phyloP scores from a whole-genome alignment of 2,329 filamentous ascomycete genomes.

The Tolypocladium amazonense region DNA sequence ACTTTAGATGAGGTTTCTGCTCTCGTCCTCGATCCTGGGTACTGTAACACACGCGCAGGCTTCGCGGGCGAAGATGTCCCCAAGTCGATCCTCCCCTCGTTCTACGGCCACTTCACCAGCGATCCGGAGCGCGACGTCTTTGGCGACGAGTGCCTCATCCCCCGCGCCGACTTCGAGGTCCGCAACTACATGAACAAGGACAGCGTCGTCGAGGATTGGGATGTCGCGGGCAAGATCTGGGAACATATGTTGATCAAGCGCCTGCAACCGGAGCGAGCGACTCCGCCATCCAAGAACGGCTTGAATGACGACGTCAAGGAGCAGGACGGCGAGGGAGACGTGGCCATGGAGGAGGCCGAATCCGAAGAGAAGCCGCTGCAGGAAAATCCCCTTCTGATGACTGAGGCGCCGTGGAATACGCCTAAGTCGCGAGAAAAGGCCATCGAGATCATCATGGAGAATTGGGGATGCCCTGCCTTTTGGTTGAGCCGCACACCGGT shows the following conservation, averaged over 20 bases:
- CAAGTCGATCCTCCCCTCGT: conserved; percentile 84
- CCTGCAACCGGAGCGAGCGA: conserved; percentile 66
- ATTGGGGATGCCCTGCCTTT: conserved; percentile 90
- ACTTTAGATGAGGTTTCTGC: conserved; percentile 85
- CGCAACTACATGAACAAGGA: conserved; percentile 87
- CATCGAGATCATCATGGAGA: conserved; percentile 95
- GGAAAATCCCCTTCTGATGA: conserved; percentile 87
- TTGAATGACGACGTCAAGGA: conserved; percentile 58
- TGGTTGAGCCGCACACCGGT: conserved; percentile 86
- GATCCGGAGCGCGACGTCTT: conserved; percentile 52
- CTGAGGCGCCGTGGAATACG: conserved; percentile 87
- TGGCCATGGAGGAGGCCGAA: conserved; percentile 44
- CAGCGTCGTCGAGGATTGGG: conserved; percentile 93
- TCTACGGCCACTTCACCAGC: conserved; percentile 58
- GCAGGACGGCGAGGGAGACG: conserved; percentile 51
- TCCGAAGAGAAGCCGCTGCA: conserved; percentile 66
- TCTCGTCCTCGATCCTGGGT: conserved; percentile 91
- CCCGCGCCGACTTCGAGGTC: conserved; percentile 67
- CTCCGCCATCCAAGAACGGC: conserved; percentile 63
- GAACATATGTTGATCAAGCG: conserved; percentile 85
- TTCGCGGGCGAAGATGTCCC: conserved; percentile 97
- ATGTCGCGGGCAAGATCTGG: conserved; percentile 80
- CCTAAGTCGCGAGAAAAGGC: conserved; percentile 83
- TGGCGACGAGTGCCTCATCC: conserved; percentile 82
- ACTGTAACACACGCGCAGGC: conserved; percentile 80